Evolutionary conservation across 176 grass and related monocot genomes (phyloP), one percentile per base, ranked within the genome.

Genomic region (Alopecurus myosuroides): DNA sequence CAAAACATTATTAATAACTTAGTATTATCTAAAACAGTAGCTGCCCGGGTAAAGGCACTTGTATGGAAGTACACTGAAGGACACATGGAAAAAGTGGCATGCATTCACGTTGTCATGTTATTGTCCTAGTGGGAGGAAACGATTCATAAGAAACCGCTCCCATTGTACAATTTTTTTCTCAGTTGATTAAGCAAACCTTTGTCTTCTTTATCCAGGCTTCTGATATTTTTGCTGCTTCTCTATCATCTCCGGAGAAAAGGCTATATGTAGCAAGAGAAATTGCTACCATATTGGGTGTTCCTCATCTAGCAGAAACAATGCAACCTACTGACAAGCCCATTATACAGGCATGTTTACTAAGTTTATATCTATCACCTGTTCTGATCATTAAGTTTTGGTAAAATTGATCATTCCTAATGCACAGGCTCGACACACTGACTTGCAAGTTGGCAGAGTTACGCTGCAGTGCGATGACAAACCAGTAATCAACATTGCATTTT

Each of bases 381-480:
- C 25, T 76, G 22, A 71, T 82, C 74, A 33, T 76, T 61, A 14
- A 33, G 12, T 88, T 65, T n/a, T 37, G 18, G 35, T 33, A 63
- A 79, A 65, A 58, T 67, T 62, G 70, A 50, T 79, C 37, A 11
- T 89, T 84, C 13, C 7, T 89, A 75, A 84, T 77, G 61, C 85
- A 81, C 90, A 98, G 92, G 84, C 62, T 78, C 71, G 53, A 25
- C 72, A 81, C 67, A 82, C 67, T 35, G 60, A 82, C 45, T 86
- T 98, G 66, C 93, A 92, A 92, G 80, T 98, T 92, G 95, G 95
- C 84, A 98, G 95, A 93, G 82, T 86, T 81, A 88, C 50, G 44
- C 66, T 98, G 29, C 83, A 89, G n/a, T 88, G 81, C 85, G 50
- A 15, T 36, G 64, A 85, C 30, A 88, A 88, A 86, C 74, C 87